phyloP scores from a whole-genome alignment of 352 stramenopile genomes.

The Phytophthora chlamydospora region DNA sequence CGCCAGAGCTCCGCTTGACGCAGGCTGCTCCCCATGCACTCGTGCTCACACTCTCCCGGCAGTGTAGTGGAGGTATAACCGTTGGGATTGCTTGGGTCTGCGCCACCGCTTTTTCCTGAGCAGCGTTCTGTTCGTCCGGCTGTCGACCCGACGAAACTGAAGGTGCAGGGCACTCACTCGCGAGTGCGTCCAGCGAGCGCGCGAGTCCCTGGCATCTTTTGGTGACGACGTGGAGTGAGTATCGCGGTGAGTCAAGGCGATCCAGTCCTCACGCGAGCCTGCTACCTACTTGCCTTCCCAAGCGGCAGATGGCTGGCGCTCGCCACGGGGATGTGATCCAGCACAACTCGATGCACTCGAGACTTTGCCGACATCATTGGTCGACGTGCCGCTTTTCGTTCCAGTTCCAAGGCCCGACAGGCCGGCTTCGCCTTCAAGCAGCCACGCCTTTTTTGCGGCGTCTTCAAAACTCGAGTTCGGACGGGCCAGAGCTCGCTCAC shows the following conservation, averaged over 20 bases:
- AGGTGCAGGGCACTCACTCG: slow-evolving; percentile 27
- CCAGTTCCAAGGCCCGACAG: slow-evolving; percentile 23
- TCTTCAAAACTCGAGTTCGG: slow-evolving; percentile 12
- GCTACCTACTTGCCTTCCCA: slow-evolving; percentile 25
- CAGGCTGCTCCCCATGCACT: slow-evolving; percentile 23
- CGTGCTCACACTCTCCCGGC: background rate
- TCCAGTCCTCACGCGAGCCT: slow-evolving; percentile 3
- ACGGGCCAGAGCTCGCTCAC: slow-evolving; percentile 17
- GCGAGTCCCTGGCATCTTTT: slow-evolving; percentile 12
- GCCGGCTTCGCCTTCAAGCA: slow-evolving; percentile 11
- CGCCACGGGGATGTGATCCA: slow-evolving; percentile 8
- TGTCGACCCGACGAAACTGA: slow-evolving; percentile 24
- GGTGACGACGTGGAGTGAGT: slow-evolving; percentile 12
- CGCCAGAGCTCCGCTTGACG: slow-evolving; percentile 18
- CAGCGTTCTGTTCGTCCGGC: slow-evolving; percentile 16
- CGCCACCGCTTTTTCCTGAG: slow-evolving; percentile 2
- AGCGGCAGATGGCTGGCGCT: slow-evolving; percentile 11
- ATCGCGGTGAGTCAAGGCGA: slow-evolving; percentile 17
- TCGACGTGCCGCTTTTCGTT: slow-evolving; percentile 25
- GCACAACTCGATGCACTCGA: background rate
- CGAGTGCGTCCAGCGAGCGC: slow-evolving; percentile 13
- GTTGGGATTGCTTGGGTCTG: slow-evolving; percentile 13
- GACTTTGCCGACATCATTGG: slow-evolving; percentile 18
- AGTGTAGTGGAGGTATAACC: background rate
- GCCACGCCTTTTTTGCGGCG: slow-evolving; percentile 9